phyloP scores from a whole-genome alignment of 2,329 filamentous ascomycete species.

The Sporothrix dimorphospora region DNA sequence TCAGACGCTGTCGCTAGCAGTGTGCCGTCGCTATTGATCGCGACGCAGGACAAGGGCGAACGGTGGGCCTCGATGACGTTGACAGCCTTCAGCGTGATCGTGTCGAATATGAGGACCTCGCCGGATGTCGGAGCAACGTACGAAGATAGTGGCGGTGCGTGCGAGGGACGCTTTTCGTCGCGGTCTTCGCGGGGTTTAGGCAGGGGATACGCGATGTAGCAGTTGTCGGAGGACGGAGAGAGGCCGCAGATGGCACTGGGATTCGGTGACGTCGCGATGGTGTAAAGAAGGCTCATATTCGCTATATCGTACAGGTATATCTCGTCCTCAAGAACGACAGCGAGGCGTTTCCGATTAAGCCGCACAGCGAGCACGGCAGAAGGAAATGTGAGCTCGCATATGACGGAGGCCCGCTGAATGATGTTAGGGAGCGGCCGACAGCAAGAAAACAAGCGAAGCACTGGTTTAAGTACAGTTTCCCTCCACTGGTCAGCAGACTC shows the following conservation, averaged over 20 bases:
- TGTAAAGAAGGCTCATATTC: conserved; percentile 94
- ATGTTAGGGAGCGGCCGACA: background rate
- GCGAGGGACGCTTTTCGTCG: conserved; percentile 66
- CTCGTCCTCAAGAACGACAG: conserved; percentile 91
- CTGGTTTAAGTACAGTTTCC: no score
- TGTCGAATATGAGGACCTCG: conserved; percentile 91
- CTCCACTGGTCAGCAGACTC: conserved; percentile 35
- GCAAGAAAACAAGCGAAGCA: background rate
- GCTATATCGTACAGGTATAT: conserved; percentile 99
- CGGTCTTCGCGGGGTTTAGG: conserved; percentile 70
- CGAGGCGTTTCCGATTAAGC: conserved; percentile 89
- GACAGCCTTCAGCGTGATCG: conserved; percentile 83
- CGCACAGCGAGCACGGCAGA: conserved; percentile 94
- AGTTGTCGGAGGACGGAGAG: conserved; percentile 92
- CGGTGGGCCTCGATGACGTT: conserved; percentile 96
- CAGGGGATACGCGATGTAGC: conserved; percentile 91
- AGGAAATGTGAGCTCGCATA: conserved; percentile 97
- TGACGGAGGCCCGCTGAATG: conserved; percentile 69
- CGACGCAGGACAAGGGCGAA: conserved; percentile 85
- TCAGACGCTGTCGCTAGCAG: conserved; percentile 93
- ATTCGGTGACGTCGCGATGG: conserved; percentile 92
- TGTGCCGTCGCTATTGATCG: conserved; percentile 89
- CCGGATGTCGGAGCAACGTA: conserved; percentile 85
- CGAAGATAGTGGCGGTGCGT: conserved; percentile 79
- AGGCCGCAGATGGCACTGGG: conserved; percentile 88